These are phyloP conservation scores for Laetiporus sulphureus DNA, from an alignment of 1,284 basidiomycete genomes.

Conservation along the genomic window DNA sequence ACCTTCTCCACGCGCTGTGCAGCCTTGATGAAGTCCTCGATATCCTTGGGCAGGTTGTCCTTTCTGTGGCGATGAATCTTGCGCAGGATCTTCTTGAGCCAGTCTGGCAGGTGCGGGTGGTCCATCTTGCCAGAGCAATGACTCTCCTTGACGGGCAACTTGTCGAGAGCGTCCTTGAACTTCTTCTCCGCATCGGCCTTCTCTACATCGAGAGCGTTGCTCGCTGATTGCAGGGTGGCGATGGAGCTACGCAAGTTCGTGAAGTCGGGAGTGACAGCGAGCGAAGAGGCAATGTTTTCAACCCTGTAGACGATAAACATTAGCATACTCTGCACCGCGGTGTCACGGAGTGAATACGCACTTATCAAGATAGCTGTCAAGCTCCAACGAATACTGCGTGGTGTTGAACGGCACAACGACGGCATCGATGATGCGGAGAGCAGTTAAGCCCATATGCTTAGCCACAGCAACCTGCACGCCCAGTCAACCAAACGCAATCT, in stretches of 20 bases:
- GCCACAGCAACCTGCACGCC: conserved; percentile 51
- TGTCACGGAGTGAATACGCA: conserved; percentile 17
- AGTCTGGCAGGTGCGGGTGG: conserved; percentile 14
- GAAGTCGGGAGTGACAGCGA: conserved; percentile 14
- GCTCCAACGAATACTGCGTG: conserved; percentile 56
- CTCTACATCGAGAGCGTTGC: conserved; percentile 48
- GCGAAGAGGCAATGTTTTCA: conserved; percentile 20
- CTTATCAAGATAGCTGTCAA: conserved; percentile 42
- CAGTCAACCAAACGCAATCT: not conserved
- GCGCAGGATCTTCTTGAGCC: conserved; percentile 16
- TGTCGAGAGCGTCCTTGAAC: conserved; percentile 26
- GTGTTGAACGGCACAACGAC: conserved; percentile 67
- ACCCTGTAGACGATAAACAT: too few species aligned
- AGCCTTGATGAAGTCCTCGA: conserved; percentile 42
- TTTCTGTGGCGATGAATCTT: conserved; percentile 12
- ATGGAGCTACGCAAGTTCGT: conserved; percentile 42
- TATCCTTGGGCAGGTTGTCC: conserved; percentile 9
- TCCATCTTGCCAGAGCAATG: not conserved
- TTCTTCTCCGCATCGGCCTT: conserved; percentile 32
- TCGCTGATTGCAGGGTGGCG: conserved; percentile 41
- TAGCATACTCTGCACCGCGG: not conserved
- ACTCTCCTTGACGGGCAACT: conserved; percentile 19
- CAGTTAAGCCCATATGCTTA: conserved; percentile 56
- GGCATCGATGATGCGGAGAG: conserved; percentile 53
- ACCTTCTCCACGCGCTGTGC: conserved; percentile 55